Evolutionary conservation across 345 rosid species (phyloP), one percentile per base, ranked within the genome.

Genomic region (Firmiana major): DNA sequence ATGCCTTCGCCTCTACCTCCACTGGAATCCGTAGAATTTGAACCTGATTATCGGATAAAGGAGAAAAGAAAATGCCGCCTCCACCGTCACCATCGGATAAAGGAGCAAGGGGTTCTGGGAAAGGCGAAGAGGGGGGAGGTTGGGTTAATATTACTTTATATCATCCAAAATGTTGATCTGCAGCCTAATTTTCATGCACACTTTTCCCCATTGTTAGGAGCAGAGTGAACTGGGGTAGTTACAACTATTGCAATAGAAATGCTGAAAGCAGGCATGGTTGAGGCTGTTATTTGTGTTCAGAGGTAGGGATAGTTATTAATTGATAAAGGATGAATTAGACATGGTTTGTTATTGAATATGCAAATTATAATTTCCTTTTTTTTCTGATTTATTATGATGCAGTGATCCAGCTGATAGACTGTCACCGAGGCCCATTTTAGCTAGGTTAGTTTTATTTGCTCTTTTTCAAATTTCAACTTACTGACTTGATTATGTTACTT

Each of bases 141-240:
- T 0, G 5, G 43, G 43, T 9, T 70, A 26, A 49, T 51, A 70
- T 9, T 17, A 5, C 59, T 49, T 28, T 28, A 60, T 70, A 49
- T 28, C 43, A 49, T 70, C 12, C 40, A 17, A 10, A 19, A 70
- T 68, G 9, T 28, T 31, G 54, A 48, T 74, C 65, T 74, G 60
- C 53, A 55, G 31, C 75, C 59, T 77, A 64, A 71, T 45, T 17
- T 68, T 58, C 40, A 15, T 76, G 62, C 45, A 57, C 34, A 51
- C 75, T 72, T 67, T 66, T 62, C 79, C 71, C 75, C 53, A n/a
- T 53, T 45, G 36, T 62, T 83, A 94, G 99, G 99, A 81, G 99
- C 98, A 65, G 98, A 94, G 70, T 94, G 99, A 98, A 94, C 99
- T 3, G 99, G 99, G 24, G 90, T 94, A 76, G 98, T 94, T 24